Percentiles rank a stretch among this genome's conserved stretches.
Evolutionary conservation across 2,329 filamentous ascomycete genomes (phyloP).

Genomic region (Didymella keratinophila): DNA sequence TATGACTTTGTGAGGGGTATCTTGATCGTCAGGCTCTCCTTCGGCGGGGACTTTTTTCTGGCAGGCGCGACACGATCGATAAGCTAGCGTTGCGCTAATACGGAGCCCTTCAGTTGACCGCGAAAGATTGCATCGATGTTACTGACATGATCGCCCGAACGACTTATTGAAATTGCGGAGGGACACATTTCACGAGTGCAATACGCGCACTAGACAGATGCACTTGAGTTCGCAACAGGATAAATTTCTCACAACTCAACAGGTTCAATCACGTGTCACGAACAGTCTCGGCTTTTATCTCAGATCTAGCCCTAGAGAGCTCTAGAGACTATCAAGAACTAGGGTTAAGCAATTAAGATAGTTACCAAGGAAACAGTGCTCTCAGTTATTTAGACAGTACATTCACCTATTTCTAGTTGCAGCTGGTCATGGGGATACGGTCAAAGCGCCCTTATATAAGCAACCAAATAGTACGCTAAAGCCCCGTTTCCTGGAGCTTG

Average conservation of each 20-base stretch:
- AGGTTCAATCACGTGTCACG: no score
- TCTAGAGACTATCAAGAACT: no score
- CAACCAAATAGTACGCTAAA: not conserved
- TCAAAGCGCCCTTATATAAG: not conserved
- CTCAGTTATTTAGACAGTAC: no score
- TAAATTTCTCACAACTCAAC: no score
- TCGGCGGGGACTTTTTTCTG: constrained; percentile 21
- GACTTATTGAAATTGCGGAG: no score
- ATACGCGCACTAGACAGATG: not conserved
- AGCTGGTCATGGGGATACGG: not conserved
- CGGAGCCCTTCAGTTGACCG: not conserved
- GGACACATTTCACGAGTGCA: not conserved
- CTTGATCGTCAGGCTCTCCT: constrained; percentile 3
- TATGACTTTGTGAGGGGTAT: not conserved
- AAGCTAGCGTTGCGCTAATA: constrained; percentile 16
- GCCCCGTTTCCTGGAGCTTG: not conserved
- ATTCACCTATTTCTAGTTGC: not conserved
- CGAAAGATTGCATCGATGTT: not conserved
- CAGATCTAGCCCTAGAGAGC: no score
- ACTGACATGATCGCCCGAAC: not conserved
- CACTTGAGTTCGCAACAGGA: not conserved
- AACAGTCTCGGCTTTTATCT: no score
- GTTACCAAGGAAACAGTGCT: no score
- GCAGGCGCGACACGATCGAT: constrained; percentile 15
- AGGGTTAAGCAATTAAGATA: no score